Evolutionary conservation across 805 yeast genomes (phyloP).

Genomic region (Grigorovia humatica): DNA sequence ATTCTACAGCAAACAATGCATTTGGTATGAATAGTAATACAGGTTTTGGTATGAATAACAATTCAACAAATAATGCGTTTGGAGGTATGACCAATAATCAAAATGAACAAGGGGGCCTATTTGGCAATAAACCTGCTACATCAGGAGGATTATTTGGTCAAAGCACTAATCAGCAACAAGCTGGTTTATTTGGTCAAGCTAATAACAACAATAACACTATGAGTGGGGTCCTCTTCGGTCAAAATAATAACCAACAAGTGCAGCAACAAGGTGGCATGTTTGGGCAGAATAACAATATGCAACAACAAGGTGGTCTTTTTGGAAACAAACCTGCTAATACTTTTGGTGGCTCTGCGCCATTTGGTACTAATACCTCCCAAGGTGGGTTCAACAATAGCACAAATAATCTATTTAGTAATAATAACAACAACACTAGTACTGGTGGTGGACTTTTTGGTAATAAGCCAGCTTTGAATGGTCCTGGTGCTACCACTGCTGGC

Average conservation of each 20-base stretch:
- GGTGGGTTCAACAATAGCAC: not conserved
- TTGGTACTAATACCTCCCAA: conserved; percentile 10
- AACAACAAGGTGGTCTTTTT: conserved; percentile 7
- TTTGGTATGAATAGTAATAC: conserved; percentile 25
- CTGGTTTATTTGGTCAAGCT: conserved; percentile 18
- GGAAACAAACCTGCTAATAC: conserved; percentile 4
- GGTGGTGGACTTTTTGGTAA: conserved; percentile 9
- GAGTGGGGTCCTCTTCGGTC: conserved; percentile 21
- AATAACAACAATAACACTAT: conserved; percentile 12
- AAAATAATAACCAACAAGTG: conserved; percentile 14
- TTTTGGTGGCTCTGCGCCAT: conserved; percentile 8
- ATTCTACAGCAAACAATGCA: conserved; percentile 20
- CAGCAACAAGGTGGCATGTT: conserved; percentile 19
- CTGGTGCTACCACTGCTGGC: conserved; percentile 20
- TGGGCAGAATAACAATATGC: conserved; percentile 14
- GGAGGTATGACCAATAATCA: not conserved
- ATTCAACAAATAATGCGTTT: conserved; percentile 3
- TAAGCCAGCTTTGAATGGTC: conserved; percentile 3
- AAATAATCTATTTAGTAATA: conserved; percentile 28
- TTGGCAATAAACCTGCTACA: conserved; percentile 16
- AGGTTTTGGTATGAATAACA: conserved; percentile 23
- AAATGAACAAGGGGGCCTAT: conserved; percentile 12
- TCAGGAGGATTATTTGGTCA: conserved; percentile 18
- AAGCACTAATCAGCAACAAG: conserved; percentile 7
- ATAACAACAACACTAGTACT: conserved; percentile 8